phyloP scores from a whole-genome alignment of 148 eudicot species.

The Vaccinium darrowii region DNA sequence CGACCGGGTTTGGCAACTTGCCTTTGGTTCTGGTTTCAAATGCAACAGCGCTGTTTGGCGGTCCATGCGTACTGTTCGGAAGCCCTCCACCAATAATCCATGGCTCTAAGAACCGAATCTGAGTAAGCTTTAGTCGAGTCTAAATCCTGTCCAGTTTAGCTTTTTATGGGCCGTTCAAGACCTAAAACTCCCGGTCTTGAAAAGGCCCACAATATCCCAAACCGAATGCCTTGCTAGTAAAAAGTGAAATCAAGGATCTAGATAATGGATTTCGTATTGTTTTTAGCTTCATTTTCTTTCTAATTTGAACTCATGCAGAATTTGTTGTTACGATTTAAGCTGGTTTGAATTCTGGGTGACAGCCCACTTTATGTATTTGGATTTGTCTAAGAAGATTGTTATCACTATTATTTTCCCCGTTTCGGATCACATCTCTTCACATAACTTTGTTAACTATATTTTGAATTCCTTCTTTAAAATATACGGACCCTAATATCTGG shows the following conservation, averaged over 20 bases:
- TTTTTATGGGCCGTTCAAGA: not conserved
- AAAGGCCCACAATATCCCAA: not conserved
- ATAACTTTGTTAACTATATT: not conserved
- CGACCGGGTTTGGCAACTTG: conserved; percentile 85
- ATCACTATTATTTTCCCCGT: no score
- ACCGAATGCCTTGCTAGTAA: not conserved
- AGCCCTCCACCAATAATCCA: conserved; percentile 51
- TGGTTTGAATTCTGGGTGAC: not conserved
- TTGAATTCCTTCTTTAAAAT: not conserved
- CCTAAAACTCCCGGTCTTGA: not conserved
- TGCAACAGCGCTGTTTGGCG: conserved; percentile 90
- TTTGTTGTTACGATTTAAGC: not conserved
- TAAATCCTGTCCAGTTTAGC: not conserved
- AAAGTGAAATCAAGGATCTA: not conserved
- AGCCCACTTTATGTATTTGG: not conserved
- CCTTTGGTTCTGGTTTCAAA: conserved; percentile 87
- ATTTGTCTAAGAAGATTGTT: not conserved
- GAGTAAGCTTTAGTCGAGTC: no score
- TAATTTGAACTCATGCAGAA: not conserved
- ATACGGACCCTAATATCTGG: not conserved
- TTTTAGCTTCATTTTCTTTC: not conserved
- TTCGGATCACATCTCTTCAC: no score
- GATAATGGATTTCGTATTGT: not conserved
- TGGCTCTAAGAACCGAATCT: conserved; percentile 38
- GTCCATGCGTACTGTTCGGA: conserved; percentile 50